Evolutionary conservation across 768 basidiomycete genomes (phyloP), one percentile per base, ranked within the genome.

Genomic region (Trametes gibbosa): DNA sequence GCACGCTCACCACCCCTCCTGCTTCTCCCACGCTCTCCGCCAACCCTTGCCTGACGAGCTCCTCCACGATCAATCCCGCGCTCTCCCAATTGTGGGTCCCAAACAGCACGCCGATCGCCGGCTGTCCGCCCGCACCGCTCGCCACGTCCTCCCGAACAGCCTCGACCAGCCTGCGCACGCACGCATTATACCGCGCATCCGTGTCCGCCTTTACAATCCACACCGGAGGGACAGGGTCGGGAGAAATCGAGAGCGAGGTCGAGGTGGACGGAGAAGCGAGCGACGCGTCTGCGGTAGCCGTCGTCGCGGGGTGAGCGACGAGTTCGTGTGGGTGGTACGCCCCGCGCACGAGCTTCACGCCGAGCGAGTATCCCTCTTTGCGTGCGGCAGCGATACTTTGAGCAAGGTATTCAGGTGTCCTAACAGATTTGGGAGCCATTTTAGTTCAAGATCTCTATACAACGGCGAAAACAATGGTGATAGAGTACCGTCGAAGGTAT

Each of bases 261-360:
- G 55, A 32, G 1, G 34, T 14, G n/a, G 47, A 14, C 55, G 42
- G 66, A 37, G 48, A 50, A 1, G 55, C 55, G 25, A 56, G 46
- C 1, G 55, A 50, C n/a, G 27, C 34, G 45, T 53, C 61, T 3
- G 48, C 50, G 10, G 35, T 39, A 10, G 65, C 42, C 8, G 37
- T 41, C 13, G 61, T 37, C 17, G 73, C 64, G 13, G 65, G 62
- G 59, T 84, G 79, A 1, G 84, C 84, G 5, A 79, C 74, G 25
- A 81, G 62, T 68, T 97, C 95, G 57, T 89, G 82, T 0, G 84
- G 79, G 67, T 95, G 92, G 72, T 98, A 98, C 2, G 95, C 95
- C 0, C 95, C 95, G 23, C 95, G 84, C 29, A 97, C 95, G 48
- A 98, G 87, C 72, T 97, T 98, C 55, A 93, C 85, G 10, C 95